Evolutionary conservation across 2,329 filamentous ascomycete species (phyloP), one percentile per base, ranked within the genome.

Genomic region (Penicillium sp.): DNA sequence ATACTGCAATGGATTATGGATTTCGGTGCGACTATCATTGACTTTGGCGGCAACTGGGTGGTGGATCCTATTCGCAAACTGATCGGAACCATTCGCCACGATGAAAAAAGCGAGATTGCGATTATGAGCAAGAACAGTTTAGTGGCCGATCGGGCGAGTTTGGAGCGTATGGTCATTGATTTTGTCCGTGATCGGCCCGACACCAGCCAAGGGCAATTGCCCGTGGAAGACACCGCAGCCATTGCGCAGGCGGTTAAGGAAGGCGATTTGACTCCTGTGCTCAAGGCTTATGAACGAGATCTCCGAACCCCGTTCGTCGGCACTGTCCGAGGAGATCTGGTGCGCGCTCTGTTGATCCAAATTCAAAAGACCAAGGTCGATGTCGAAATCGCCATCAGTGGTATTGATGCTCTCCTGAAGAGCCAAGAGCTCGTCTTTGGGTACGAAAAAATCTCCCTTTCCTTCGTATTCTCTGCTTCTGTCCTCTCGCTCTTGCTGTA

Each of bases 361-460:
- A 89, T 99, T 39, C 95, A 99, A 72, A 99, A 99, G 83, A 98
- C 95, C 22, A 99, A 99, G 80, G 95, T 99, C 8, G 95, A 99
- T 71, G 88, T 99, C 12, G 95, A 99, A 76, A 88, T 98, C 62
- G 95, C 95, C 14, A 93, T 99, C 79, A 92, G 90, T 60, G 95
- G 95, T 17, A 99, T 99, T 65, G 94, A 99, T 80, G 87, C 92
- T 37, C 84, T 99, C 35, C 83, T 99, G 59, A 96, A 95, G 79
- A 97, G 93, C 71, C 95, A 99, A 73, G 94, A 99, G 73, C 84
- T 99, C 50, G 91, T 99, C 25, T 99, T 99, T 78, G 95, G 84
- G 77, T 82, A 73, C 55, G 73, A 15, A 15, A 15, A 1, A 6
- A 28, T 1, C 17, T 41, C 22, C 8, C 43, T 12, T 28, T 25